These are phyloP conservation scores for Kwoniella sp. DNA, from an alignment of 768 basidiomycete genomes.

Conservation along the genomic window DNA sequence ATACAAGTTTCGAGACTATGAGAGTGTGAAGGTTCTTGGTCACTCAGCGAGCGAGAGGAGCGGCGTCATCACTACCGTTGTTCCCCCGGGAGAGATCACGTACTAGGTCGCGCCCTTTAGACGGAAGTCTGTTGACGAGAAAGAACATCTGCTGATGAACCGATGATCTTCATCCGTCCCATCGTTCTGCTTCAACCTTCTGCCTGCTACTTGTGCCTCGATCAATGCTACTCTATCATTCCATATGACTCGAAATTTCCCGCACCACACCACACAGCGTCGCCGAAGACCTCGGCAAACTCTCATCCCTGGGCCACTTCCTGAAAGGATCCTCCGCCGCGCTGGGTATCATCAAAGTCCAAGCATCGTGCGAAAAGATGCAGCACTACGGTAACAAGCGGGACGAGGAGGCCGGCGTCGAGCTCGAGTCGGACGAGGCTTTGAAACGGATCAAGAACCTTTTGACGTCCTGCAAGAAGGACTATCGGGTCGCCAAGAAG, in stretches of 20 bases:
- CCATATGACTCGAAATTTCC: too few relatives aligned
- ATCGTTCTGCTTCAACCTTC: constrained; percentile 4
- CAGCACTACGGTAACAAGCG: constrained; percentile 78
- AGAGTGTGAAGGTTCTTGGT: too few relatives aligned
- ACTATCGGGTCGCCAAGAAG: constrained; percentile 69
- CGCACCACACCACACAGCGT: constrained; percentile 56
- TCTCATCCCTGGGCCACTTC: constrained; percentile 84
- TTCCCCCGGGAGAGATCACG: too few relatives aligned
- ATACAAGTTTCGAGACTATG: too few relatives aligned
- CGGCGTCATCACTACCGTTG: background rate
- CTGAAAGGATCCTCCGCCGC: constrained; percentile 97
- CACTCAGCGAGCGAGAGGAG: too few relatives aligned
- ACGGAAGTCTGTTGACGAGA: too few relatives aligned
- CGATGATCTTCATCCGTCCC: constrained; percentile 22
- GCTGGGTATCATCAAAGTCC: constrained; percentile 79
- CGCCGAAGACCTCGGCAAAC: constrained; percentile 65
- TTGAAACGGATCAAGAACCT: constrained; percentile 63
- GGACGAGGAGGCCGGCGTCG: constrained; percentile 60
- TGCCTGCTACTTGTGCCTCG: background rate
- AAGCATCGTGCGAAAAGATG: constrained; percentile 83
- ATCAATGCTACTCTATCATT: too few relatives aligned
- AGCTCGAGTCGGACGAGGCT: constrained; percentile 49
- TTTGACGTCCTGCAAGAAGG: constrained; percentile 65
- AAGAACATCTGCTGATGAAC: constrained; percentile 10
- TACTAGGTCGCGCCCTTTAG: too few relatives aligned